Conservation (phyloP, 768 basidiomycete genomes). For the Sutorius australiensis region DNA sequence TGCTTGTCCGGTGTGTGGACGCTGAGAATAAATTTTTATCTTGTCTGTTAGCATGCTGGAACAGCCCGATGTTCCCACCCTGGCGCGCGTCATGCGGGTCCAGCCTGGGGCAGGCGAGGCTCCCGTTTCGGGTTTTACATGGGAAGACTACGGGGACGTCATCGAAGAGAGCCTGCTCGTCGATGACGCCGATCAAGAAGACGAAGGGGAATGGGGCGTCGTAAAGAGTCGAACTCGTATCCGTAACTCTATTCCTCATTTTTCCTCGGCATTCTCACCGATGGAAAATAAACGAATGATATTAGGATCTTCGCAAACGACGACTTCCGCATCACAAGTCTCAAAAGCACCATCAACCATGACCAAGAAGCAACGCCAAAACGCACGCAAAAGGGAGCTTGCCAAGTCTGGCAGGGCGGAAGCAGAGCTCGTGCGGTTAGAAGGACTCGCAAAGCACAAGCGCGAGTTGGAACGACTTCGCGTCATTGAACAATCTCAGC, state of each 20-base stretch:
- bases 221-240: conserved; percentile 53
- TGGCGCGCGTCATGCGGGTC: conserved; percentile 70
- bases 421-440: conserved; percentile 48
- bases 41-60: conserved; percentile 54
- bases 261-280: not conserved
- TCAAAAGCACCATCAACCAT: conserved; percentile 41
- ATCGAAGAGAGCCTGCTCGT: conserved; percentile 36
- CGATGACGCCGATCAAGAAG: conserved; percentile 66
- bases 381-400: conserved; percentile 55
- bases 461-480: conserved; percentile 53
- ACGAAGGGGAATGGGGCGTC: conserved; percentile 74
- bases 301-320: conserved; percentile 17
- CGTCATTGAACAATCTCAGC: conserved; percentile 43
- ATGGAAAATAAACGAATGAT: not conserved
- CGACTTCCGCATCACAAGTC: conserved; percentile 8
- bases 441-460: conserved; percentile 54
- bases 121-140: conserved; percentile 64
- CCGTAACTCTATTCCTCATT: conserved; percentile 32
- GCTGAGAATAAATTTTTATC: not conserved
- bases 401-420: conserved; percentile 56
- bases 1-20: not conserved
- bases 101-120: conserved; percentile 52
- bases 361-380: conserved; percentile 70
- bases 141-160: conserved; percentile 76
- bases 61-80: conserved; percentile 47